A percentile compares a stretch with the other conserved stretches of the same genome.
phyloP scores from a whole-genome alignment of 2,329 filamentous ascomycete genomes.

The Colletotrichum eleusines region DNA sequence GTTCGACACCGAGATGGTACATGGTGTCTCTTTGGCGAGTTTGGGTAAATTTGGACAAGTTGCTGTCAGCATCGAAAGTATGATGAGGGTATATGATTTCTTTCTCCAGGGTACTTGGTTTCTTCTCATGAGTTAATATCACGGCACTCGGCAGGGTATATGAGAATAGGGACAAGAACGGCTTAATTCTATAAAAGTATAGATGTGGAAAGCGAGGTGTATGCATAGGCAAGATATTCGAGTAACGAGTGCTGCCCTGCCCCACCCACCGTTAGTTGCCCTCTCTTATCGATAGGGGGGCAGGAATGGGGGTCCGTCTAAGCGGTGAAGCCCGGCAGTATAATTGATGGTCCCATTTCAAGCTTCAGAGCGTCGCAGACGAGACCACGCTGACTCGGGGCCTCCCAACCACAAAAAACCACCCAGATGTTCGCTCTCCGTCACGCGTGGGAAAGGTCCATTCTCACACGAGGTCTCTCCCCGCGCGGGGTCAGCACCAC shows the following conservation, averaged over 20 bases:
- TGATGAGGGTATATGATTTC: slow-evolving; percentile 41
- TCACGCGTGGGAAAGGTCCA: not conserved
- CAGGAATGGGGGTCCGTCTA: not conserved
- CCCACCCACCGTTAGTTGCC: too few species aligned
- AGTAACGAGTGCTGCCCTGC: too few species aligned
- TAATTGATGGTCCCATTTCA: not conserved
- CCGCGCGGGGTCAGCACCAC: too few species aligned
- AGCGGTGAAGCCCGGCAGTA: not conserved
- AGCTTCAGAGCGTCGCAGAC: not conserved
- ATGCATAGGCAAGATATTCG: too few species aligned
- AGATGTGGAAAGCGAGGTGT: too few species aligned
- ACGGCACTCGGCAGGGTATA: too few species aligned
- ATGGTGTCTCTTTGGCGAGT: slow-evolving; percentile 58
- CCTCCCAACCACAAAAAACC: not conserved
- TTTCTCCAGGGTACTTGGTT: too few species aligned
- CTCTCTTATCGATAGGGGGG: slow-evolving; percentile 21
- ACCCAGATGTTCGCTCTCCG: slow-evolving; percentile 1
- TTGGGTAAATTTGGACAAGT: slow-evolving; percentile 60
- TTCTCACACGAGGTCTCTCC: not conserved
- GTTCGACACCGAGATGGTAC: slow-evolving; percentile 59
- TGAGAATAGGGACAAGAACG: too few species aligned
- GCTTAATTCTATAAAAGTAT: too few species aligned
- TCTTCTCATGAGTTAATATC: too few species aligned
- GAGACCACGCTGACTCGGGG: not conserved
- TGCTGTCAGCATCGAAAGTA: slow-evolving; percentile 51